Evolutionary conservation across 2,329 filamentous ascomycete genomes (phyloP).

Genomic region (Fusarium domesticum): DNA sequence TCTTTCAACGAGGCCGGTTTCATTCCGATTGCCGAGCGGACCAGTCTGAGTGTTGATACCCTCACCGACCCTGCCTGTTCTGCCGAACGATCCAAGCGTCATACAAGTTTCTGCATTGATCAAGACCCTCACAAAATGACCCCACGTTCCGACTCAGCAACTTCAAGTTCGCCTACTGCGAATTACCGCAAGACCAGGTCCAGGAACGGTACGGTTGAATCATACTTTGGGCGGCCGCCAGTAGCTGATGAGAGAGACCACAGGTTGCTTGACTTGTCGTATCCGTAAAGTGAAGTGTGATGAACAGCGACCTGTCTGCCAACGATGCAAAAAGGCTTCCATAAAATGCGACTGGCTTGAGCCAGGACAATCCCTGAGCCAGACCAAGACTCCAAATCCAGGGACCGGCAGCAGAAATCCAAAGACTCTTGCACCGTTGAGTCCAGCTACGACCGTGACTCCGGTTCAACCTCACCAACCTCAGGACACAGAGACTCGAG

Average conservation of each 20-base stretch:
- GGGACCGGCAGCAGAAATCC: not conserved
- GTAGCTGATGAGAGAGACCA: not conserved
- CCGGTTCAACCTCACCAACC: too few species aligned
- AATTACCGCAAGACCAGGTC: constrained; percentile 18
- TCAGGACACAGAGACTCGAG: too few species aligned
- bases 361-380: constrained; percentile 8
- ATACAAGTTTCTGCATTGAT: not conserved
- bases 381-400: not conserved
- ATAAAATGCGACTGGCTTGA: constrained; percentile 24
- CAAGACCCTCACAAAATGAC: not conserved
- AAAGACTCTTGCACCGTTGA: constrained; percentile 2
- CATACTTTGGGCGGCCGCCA: not conserved
- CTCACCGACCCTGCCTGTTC: not conserved
- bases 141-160: constrained; percentile 4
- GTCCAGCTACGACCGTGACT: not conserved
- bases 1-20: not conserved
- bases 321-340: constrained; percentile 16
- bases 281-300: constrained; percentile 26
- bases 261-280: constrained; percentile 22
- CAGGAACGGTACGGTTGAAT: constrained; percentile 17
- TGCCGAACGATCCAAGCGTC: not conserved
- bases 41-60: constrained; percentile 2
- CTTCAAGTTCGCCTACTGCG: constrained; percentile 7
- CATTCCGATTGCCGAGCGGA: constrained; percentile 5
- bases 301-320: constrained; percentile 16